These are phyloP conservation scores for Skeletonema marinoi DNA, from an alignment of 108 stramenopile species.

Conservation along the genomic window DNA sequence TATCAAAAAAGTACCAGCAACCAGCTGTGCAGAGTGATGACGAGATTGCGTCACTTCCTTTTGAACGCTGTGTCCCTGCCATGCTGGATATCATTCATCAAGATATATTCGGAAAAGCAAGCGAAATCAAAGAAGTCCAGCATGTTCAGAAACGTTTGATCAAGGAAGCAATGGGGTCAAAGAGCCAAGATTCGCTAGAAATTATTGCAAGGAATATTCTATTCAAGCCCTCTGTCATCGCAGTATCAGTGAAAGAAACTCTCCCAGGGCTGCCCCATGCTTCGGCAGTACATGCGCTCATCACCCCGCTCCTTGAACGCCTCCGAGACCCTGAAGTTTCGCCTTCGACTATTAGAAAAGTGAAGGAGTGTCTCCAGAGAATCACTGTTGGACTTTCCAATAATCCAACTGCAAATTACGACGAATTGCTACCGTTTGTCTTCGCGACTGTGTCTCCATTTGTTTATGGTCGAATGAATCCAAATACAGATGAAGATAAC, in stretches of 20 bases:
- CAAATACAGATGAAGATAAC: conserved; percentile 18
- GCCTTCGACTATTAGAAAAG: conserved; percentile 58
- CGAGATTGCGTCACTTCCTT: conserved; percentile 17
- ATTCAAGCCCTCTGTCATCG: conserved; percentile 69
- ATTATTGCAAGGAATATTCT: conserved; percentile 60
- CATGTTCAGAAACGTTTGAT: conserved; percentile 75
- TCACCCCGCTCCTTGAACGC: conserved; percentile 75
- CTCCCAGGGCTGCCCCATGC: conserved; percentile 44
- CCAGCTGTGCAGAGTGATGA: conserved; percentile 7
- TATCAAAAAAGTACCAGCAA: conserved; percentile 49
- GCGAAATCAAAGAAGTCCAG: conserved; percentile 80
- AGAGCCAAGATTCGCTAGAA: conserved; percentile 83
- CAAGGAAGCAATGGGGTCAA: conserved; percentile 87
- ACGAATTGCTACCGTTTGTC: conserved; percentile 80
- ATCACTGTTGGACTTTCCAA: conserved; percentile 88
- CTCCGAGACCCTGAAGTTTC: conserved; percentile 60
- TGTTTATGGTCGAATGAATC: conserved; percentile 33
- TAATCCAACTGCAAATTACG: conserved; percentile 81
- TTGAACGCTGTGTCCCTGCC: conserved; percentile 75
- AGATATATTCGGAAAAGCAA: conserved; percentile 85
- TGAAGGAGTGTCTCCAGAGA: conserved; percentile 84
- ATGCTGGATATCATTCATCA: conserved; percentile 86
- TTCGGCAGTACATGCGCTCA: conserved; percentile 73
- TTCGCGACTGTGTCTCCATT: conserved; percentile 81
- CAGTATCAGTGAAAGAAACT: conserved; percentile 26